Evolutionary conservation across 176 grass and related monocot genomes (phyloP), one percentile per base, ranked within the genome.

Genomic region (Bolboschoenus planiculmis): DNA sequence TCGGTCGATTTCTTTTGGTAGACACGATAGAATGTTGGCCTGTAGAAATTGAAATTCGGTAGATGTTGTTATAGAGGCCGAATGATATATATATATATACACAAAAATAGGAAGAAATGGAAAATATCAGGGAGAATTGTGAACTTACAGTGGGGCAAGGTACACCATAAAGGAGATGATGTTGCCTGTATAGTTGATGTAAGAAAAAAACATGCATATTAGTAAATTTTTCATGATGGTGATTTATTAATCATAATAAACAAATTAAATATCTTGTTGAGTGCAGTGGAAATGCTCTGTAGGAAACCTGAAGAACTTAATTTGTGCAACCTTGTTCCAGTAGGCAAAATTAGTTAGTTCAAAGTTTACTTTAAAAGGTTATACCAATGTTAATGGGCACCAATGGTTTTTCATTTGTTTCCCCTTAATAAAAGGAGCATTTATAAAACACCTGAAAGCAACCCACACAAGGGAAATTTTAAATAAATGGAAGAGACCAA

Each of bases 141-240:
- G 61, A 43, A 30, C 93, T 90, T 85, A 95, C 93, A 92, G 81
- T 80, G 93, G 93, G 72, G 93, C 90, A 77, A 95, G 84, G 56
- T 90, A 92, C 67, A 91, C 91, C 93, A 90, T 37, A 85, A 95
- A 95, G 74, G 93, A 90, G 90, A 95, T 92, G 86, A 92, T 26
- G 88, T 95, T 95, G 35, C 93, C 93, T 95, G 88, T 40, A 90
- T 78, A 58, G 2, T 13, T 40, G 21, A 76, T 63, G 4, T 24
- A 62, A 83, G 46, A 37, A 36, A n/a, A n/a, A 83, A 35, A 21
- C 7, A 31, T 84, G 61, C 23, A 50, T 84, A 46, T 84, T 43
- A 83, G 42, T 23, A 21, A 47, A 36, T 36, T 7, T 53, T 36
- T 55, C 0, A 2, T n/a, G 15, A 37, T n/a, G n/a, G 33, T 3